Evolutionary conservation across 1,139 yeast species (phyloP), one percentile per base, ranked within the genome.

Genomic region (Suhomyces bokatorum): DNA sequence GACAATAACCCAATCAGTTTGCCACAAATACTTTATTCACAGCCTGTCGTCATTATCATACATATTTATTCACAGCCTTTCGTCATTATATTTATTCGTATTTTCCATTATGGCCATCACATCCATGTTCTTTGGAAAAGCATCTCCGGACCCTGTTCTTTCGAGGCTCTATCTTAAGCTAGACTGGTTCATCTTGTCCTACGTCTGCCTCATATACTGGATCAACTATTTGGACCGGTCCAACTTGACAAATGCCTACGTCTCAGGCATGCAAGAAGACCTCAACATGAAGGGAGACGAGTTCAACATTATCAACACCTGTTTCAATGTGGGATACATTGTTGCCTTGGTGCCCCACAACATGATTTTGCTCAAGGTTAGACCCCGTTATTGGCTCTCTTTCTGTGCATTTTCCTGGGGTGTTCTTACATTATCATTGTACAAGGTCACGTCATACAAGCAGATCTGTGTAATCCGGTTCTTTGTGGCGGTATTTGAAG

Each of bases 291-390:
- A 61, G n/a, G 81, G 82, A 14, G 69, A 80, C 50, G 66, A 70
- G 39, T 65, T 65, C 47, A 80, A 79, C 51, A 51, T 73, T 27
- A 71, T 80, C 42, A 76, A 77, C 49, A 79, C 86, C 0, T 72
- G 78, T 40, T 82, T 81, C 59, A 78, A 79, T 10, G 76, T 81
- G 6, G 87, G 87, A 1, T 81, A 80, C 58, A 73, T 78, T 22
- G 66, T 81, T 13, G 81, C 82, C 4, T 73, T 80, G 69, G 60
- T 83, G 32, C 87, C 87, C 1, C 75, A 79, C 50, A 79, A 80
- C 55, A 54, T 77, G 55, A 70, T 77, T 39, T 60, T 81, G 17
- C 60, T 80, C 45, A 73, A 70, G 45, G 67, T 80, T 1, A 69
- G 78, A 48, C 84, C 85, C 1, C 65, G 80, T 39, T 71, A 74